Evolutionary conservation across 1,284 basidiomycete species (phyloP), one percentile per base, ranked within the genome.

Genomic region (Limonomyces culmigenus): DNA sequence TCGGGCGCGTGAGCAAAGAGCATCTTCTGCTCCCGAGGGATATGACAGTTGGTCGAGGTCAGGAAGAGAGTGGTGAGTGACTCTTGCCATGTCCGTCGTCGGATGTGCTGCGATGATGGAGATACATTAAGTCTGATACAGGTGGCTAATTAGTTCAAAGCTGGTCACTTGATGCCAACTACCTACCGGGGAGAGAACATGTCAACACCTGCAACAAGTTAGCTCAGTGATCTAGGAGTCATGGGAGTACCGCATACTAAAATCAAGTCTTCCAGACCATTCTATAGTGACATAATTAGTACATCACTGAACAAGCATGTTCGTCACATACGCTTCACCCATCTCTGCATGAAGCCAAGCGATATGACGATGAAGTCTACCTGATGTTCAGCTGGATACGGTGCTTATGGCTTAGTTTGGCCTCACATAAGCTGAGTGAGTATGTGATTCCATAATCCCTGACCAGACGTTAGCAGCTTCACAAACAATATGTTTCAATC

Each of bases 71-170:
- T 70, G 0, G 77, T 71, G 19, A 86, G 60, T 5, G 78, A 67
- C 51, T 88, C 84, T 48, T 87, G 77, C 80, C 81, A 85, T n/a
- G 87, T 77, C 4, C 84, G 67, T 10, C 80, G 66, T 41, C 63
- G 71, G 27, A 70, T 62, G 47, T 88, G 83, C 12, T 68, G 60
- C 2, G 71, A 74, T 1, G 67, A 56, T 16, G 68, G 52, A 1
- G 71, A 66, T 31, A 77, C 52, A 50, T 85, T 73, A 40, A 86
- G 52, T 10, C 75, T 78, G 38, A 30, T 8, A 25, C 21, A 4
- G 35, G 4, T 29, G 33, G 15, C 16, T 29, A 34, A 19, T 29
- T 34, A 34, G 38, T 33, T 34, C 23, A 17, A 14, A 4, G 31
- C 12, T n/a, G 25, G 25, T 8, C 10, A 27, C 25, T n/a, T 8